Base-by-base conservation (phyloP, 768 basidiomycete species). In the Gloeostereum incarnatum region DNA sequence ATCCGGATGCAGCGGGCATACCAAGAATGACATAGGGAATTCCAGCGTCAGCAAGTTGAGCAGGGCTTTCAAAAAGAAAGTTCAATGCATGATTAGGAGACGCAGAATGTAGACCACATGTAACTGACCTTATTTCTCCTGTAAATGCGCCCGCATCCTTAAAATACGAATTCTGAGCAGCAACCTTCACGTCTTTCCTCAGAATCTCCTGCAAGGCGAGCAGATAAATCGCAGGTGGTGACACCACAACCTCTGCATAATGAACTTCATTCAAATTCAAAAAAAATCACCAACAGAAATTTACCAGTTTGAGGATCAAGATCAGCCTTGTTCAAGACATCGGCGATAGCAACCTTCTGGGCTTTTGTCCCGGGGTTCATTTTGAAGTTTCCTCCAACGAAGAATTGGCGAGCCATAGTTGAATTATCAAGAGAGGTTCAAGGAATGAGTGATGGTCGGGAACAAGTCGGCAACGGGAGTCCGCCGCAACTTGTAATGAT, bases 321-420 rank as follows among this genome's bases (percentile, higher is more conserved):
- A 36, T 76, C 65, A 37, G 90, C 89, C 3, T 75, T 61, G 66
- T 96, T 96, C 38, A 99, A 64, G 35, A 66, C 55, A 36, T 75
- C 60, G 49, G 88, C 61, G 52, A 99, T 73, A 31, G 65, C 61
- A 46, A 64, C 64, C 59, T 84, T 81, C 49, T 77, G 70, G 46
- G 70, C 69, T 46, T 67, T 67, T 25, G 79, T 73, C 42, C 67
- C 66, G 20, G 86, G 86, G 68, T 97, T 94, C 81, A 98, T 82
- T 71, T 97, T 99, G 78, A 94, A 97, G 75, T 98, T 97, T 21
- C 92, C 89, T 45, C 94, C 94, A 51, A 88, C 91, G 56, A 96
- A 93, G 68, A 93, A 94, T 59, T 77, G 67, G 54, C 90, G 88
- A 45, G 81, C 42, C 86, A 85, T 84, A 20, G 8, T 34, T n/a